Conservation (phyloP, 169 alveolate species). For the Neospora caninum region DNA sequence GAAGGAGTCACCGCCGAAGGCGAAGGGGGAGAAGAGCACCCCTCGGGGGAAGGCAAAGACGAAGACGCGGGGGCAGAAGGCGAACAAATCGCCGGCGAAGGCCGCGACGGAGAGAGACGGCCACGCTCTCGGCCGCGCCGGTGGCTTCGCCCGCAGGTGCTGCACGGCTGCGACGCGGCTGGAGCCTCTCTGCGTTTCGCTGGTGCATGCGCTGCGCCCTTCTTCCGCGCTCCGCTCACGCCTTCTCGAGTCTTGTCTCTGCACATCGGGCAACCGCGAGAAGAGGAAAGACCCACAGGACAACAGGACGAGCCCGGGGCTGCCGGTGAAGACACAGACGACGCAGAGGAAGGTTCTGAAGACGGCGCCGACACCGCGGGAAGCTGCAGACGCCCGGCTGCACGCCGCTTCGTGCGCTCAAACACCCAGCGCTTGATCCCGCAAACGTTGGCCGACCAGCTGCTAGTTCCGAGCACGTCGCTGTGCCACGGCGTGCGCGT, state of each 20-base stretch:
- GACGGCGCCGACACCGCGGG: neutral
- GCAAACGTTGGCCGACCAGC: constrained; percentile 61
- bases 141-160: neutral
- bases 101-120: neutral
- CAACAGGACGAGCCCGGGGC: no score
- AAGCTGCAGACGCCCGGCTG: neutral
- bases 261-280: neutral
- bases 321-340: no score
- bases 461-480: constrained; percentile 62
- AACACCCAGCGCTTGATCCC: constrained; percentile 66
- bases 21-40: neutral
- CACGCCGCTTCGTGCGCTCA: constrained; percentile 22
- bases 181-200: neutral
- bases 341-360: neutral
- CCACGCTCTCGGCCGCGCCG: neutral
- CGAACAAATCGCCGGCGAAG: neutral
- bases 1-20: neutral
- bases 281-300: no score
- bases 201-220: neutral
- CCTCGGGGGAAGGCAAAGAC: no score
- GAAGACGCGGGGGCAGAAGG: no score
- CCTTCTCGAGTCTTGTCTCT: no score
- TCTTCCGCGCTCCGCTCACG: neutral
- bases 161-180: neutral
- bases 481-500: constrained; percentile 61